A percentile compares a stretch with the other conserved stretches of the same genome.
These are phyloP conservation scores for Chlamydomonas asymmetrica DNA, from an alignment of 139 green algal genomes.

Conservation along the genomic window DNA sequence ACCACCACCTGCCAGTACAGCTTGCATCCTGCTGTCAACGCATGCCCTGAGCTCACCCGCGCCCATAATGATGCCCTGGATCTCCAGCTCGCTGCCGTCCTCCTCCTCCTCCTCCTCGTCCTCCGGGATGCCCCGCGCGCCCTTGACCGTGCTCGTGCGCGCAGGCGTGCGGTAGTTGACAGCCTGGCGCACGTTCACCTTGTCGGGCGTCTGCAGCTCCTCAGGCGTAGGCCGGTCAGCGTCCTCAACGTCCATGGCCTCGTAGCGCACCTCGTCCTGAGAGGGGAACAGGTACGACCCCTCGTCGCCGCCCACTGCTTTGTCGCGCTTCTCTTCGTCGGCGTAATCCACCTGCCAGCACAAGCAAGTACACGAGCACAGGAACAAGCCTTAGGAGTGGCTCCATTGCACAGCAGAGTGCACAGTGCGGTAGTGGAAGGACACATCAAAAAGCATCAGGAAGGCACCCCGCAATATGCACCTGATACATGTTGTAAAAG, in stretches of 20 bases:
- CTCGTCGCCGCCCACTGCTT: slow-evolving; percentile 60
- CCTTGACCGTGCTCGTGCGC: not conserved
- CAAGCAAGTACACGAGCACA: no score
- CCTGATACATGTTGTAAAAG: slow-evolving; percentile 86
- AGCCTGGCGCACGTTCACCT: not conserved
- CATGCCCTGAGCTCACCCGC: slow-evolving; percentile 14
- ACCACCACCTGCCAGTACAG: not conserved
- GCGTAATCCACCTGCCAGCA: no score
- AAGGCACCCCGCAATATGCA: no score
- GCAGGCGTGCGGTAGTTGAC: not conserved
- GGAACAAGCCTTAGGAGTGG: no score
- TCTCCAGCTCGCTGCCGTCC: slow-evolving; percentile 4
- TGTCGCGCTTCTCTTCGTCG: slow-evolving; percentile 51
- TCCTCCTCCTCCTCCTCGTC: slow-evolving; percentile 1
- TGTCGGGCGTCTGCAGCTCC: slow-evolving; percentile 9
- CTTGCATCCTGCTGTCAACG: not conserved
- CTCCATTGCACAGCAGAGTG: no score
- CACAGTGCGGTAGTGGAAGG: no score
- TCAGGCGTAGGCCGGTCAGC: slow-evolving; percentile 25
- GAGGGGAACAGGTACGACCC: slow-evolving; percentile 44
- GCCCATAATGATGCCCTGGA: slow-evolving; percentile 53
- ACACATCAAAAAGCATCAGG: no score
- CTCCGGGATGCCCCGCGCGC: not conserved
- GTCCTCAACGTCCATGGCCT: slow-evolving; percentile 47
- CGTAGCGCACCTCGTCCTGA: slow-evolving; percentile 37